Percentiles rank a stretch among this genome's conserved stretches.
Evolutionary conservation across 2,329 filamentous ascomycete species (phyloP).

Genomic region (Rachicladosporium sp.): DNA sequence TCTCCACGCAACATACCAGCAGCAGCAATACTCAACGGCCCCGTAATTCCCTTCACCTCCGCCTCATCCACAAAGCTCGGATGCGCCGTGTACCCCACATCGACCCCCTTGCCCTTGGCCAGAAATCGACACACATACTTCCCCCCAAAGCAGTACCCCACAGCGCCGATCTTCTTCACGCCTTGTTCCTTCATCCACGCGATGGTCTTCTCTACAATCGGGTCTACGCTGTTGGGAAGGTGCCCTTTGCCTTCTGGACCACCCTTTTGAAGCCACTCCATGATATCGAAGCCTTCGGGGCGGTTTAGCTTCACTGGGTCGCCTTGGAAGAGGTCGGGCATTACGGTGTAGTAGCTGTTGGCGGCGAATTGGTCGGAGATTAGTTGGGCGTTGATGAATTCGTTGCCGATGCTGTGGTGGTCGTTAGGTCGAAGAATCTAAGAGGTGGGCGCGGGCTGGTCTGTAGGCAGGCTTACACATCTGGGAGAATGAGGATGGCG

Average conservation of each 20-base stretch:
- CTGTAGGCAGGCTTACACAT: no score
- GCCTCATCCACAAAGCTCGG: constrained; percentile 57
- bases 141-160: constrained; percentile 39
- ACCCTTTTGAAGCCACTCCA: constrained; percentile 34
- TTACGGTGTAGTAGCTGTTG: constrained; percentile 56
- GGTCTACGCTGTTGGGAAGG: constrained; percentile 36
- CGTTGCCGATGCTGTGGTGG: constrained; percentile 42
- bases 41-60: constrained; percentile 46
- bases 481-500: constrained; percentile 45
- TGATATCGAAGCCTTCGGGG: constrained; percentile 37
- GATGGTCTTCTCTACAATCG: constrained; percentile 38
- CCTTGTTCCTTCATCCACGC: constrained; percentile 38
- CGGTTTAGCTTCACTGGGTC: constrained; percentile 46
- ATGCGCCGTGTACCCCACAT: constrained; percentile 63
- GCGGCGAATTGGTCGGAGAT: constrained; percentile 65
- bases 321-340: constrained; percentile 61
- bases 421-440: no score
- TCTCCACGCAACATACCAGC: constrained; percentile 45
- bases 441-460: no score
- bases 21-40: constrained; percentile 49
- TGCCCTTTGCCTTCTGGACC: constrained; percentile 26
- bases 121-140: constrained; percentile 53
- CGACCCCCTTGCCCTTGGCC: constrained; percentile 41
- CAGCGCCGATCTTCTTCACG: constrained; percentile 34
- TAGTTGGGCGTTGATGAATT: constrained; percentile 39